A percentile compares a stretch with the other conserved stretches of the same genome.
Evolutionary conservation across 345 rosid species (phyloP).

Genomic region (Citrus sp.): DNA sequence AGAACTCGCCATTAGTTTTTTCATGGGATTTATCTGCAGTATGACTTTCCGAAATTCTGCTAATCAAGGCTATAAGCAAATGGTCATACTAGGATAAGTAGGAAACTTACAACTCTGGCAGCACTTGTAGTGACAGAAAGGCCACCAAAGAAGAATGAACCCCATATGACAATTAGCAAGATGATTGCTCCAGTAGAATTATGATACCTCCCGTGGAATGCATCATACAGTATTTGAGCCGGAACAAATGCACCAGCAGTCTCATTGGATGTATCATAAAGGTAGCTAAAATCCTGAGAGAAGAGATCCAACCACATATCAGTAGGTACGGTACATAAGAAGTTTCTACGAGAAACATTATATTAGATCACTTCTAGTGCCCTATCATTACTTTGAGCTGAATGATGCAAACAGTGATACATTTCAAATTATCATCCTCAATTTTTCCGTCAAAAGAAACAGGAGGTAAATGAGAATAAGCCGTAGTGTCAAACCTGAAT

Average conservation of each 20-base stretch:
- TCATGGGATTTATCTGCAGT: no score
- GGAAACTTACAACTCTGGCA: constrained; percentile 49
- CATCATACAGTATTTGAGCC: constrained; percentile 62
- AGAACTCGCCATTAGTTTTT: no score
- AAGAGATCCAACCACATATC: not conserved
- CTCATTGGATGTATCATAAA: constrained; percentile 53
- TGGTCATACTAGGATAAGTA: no score
- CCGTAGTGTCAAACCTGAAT: constrained; percentile 33
- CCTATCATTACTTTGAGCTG: no score
- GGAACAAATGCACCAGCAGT: constrained; percentile 57
- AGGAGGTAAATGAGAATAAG: not conserved
- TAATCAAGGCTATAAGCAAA: not conserved
- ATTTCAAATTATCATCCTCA: no score
- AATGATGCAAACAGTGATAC: not conserved
- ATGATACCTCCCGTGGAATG: constrained; percentile 63
- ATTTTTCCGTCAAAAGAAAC: no score
- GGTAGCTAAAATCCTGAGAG: constrained; percentile 43
- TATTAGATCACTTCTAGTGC: not conserved
- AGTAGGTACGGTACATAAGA: not conserved
- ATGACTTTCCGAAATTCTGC: not conserved
- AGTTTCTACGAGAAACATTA: not conserved
- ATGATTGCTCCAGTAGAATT: constrained; percentile 52
- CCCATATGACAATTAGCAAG: constrained; percentile 53
- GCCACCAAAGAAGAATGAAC: constrained; percentile 66
- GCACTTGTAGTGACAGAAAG: constrained; percentile 66